Percentiles rank a stretch among this genome's conserved stretches.
These are phyloP conservation scores for Leccinum subspadiceum DNA, from an alignment of 1,284 basidiomycete genomes.

Conservation along the genomic window DNA sequence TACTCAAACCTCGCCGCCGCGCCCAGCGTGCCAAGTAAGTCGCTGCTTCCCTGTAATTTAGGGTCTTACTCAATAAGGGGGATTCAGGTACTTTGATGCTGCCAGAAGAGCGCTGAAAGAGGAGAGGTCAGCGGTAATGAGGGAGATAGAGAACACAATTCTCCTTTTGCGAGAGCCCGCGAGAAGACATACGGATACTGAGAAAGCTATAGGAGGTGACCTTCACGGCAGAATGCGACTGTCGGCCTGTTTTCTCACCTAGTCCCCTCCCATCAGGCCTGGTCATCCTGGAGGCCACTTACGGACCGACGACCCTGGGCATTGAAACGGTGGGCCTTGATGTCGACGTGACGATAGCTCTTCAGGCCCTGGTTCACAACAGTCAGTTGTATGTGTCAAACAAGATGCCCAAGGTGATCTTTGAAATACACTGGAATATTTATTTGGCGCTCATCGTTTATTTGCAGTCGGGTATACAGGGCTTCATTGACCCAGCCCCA, in stretches of 20 bases:
- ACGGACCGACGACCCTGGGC: slow-evolving; percentile 48
- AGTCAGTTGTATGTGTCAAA: slow-evolving; percentile 80
- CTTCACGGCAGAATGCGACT: slow-evolving; percentile 3
- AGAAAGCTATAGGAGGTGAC: slow-evolving; percentile 36
- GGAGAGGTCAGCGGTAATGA: slow-evolving; percentile 53
- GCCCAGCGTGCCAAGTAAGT: slow-evolving; percentile 37
- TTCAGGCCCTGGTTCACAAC: slow-evolving; percentile 81
- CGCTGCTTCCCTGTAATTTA: slow-evolving; percentile 5
- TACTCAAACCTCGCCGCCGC: slow-evolving; percentile 49
- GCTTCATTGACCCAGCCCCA: slow-evolving; percentile 76
- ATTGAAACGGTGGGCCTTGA: slow-evolving; percentile 51
- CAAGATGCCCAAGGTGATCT: slow-evolving; percentile 60
- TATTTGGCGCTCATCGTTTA: slow-evolving; percentile 17
- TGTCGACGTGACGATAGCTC: slow-evolving; percentile 75
- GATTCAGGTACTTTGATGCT: slow-evolving; percentile 49
- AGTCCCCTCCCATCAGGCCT: slow-evolving; percentile 44
- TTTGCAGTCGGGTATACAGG: slow-evolving; percentile 61
- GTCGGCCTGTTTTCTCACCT: slow-evolving; percentile 7
- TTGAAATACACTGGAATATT: slow-evolving; percentile 11
- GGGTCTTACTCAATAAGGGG: slow-evolving; percentile 30
- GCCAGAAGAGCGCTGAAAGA: slow-evolving; percentile 53
- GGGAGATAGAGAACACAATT: slow-evolving; percentile 54
- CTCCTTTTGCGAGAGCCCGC: slow-evolving; percentile 46
- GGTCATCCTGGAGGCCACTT: slow-evolving; percentile 65
- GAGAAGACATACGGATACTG: slow-evolving; percentile 43